phyloP scores from a whole-genome alignment of 73 alveolate species.

The Tetrahymena elliotti region DNA sequence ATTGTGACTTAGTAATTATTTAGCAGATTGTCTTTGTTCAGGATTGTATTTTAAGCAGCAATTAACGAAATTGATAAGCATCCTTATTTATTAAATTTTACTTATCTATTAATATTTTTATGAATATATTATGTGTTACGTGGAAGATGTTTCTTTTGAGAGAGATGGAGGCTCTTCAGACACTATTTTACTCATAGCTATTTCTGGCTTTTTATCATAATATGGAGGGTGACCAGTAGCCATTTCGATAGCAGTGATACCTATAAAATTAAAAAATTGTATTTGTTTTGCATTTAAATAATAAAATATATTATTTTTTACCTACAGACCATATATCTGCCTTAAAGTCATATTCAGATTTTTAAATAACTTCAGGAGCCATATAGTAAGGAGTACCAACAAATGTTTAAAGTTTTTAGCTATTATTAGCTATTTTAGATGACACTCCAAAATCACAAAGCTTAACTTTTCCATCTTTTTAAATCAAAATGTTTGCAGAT shows the following conservation, averaged over 20 bases:
- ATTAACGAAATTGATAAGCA: constrained; percentile 68
- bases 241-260: constrained; percentile 85
- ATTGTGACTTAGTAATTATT: constrained; percentile 72
- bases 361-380: constrained; percentile 80
- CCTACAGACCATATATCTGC: constrained; percentile 82
- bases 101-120: constrained; percentile 8
- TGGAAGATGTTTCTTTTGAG: not conserved
- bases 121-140: not conserved
- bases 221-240: constrained; percentile 95
- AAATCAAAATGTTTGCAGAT: constrained; percentile 26
- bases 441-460: constrained; percentile 86
- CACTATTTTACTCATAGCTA: constrained; percentile 67
- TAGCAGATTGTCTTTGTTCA: constrained; percentile 71
- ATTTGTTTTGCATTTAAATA: not conserved
- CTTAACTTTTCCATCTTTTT: constrained; percentile 48
- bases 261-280: constrained; percentile 10
- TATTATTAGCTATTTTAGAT: constrained; percentile 51
- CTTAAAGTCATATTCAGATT: constrained; percentile 65
- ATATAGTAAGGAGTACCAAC: constrained; percentile 91
- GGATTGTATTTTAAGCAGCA: constrained; percentile 71
- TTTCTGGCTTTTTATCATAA: constrained; percentile 57
- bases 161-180: constrained; percentile 49
- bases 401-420: constrained; percentile 62
- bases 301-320: not conserved
- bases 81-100: constrained; percentile 62